phyloP scores from a whole-genome alignment of 2,329 filamentous ascomycete genomes.

The Epicoccum sorghinum region DNA sequence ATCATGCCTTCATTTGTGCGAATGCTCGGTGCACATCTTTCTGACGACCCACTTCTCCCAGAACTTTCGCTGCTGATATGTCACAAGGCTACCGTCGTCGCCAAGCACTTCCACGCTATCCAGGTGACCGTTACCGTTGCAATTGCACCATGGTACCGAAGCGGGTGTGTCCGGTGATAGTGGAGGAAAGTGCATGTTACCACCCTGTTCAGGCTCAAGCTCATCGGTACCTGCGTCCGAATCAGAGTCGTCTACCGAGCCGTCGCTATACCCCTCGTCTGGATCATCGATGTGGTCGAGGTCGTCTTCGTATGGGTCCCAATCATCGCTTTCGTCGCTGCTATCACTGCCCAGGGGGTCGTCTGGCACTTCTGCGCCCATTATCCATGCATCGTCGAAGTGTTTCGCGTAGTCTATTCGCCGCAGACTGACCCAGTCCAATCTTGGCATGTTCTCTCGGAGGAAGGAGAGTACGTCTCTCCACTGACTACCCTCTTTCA shows the following conservation, averaged over 20 bases:
- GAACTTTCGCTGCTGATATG: constrained; percentile 57
- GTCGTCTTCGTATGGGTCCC: constrained; percentile 43
- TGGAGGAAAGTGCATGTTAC: constrained; percentile 54
- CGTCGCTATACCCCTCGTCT: constrained; percentile 42
- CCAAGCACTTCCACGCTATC: constrained; percentile 53
- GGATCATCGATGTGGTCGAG: constrained; percentile 37
- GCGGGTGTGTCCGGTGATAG: constrained; percentile 54
- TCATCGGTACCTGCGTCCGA: constrained; percentile 45
- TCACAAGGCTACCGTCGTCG: constrained; percentile 57
- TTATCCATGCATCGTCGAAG: constrained; percentile 56
- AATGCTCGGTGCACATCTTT: constrained; percentile 52
- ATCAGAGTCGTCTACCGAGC: constrained; percentile 41
- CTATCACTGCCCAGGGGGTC: constrained; percentile 54
- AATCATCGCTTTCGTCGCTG: constrained; percentile 47
- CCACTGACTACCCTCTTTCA: constrained; percentile 67
- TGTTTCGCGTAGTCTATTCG: constrained; percentile 64
- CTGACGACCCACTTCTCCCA: constrained; percentile 63
- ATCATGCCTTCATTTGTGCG: constrained; percentile 39
- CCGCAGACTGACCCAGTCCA: constrained; percentile 68
- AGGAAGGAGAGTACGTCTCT: constrained; percentile 64
- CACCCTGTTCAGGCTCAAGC: constrained; percentile 46
- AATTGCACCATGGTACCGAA: constrained; percentile 55
- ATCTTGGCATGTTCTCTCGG: constrained; percentile 60
- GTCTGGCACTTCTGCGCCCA: constrained; percentile 57
- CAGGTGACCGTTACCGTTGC: constrained; percentile 48